Base-by-base conservation (phyloP, 164 flowering plant species). In the Malania oleifera region DNA sequence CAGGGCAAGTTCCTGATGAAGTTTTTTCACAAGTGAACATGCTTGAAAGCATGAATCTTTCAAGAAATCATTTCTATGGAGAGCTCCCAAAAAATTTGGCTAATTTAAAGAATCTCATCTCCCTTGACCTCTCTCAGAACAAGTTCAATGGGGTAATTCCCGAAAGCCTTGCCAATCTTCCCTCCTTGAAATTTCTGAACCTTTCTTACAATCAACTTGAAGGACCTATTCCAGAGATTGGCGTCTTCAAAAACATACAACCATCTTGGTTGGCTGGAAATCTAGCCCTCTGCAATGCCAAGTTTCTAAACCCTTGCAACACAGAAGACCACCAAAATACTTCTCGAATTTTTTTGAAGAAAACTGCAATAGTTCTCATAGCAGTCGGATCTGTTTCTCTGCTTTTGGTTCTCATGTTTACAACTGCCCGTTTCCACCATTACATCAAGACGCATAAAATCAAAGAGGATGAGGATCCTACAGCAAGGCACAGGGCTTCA, bases 101-200 rank as follows among this genome's bases (percentile, higher is more conserved):
- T 35, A 61, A 70, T 20, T 52, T 87, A 67, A 71, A 65, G 54
- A 66, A 73, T 38, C 74, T 89, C 8, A 53, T 1, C 56, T 68
- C 75, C 18, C 76, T 89, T 15, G 95, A 89, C 54, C 77, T 89
- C 54, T 89, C 95, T 49, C 67, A 73, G n/a, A 87, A 89, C 64
- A 58, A 70, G 23, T 60, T 89, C 37, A 64, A 44, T 0, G 97
- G 97, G 14, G 46, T 1, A 5, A 84, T 85, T 59, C 95, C 97
- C 3, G 70, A 62, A 18, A 74, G 68, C 51, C 72, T 77, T 17
- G 62, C 70, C 27, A 76, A 75, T 62, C 39, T 77, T 25, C 61
- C 81, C 18, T 70, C 56, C 31, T 67, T 87, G 68, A 80, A 78
- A 53, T 57, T 61, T 57, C 73, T 91, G 59, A 82, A 86, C 67